These are phyloP conservation scores for Monotropa hypopitys DNA, from an alignment of 179 eudicot species.

Conservation along the genomic window DNA sequence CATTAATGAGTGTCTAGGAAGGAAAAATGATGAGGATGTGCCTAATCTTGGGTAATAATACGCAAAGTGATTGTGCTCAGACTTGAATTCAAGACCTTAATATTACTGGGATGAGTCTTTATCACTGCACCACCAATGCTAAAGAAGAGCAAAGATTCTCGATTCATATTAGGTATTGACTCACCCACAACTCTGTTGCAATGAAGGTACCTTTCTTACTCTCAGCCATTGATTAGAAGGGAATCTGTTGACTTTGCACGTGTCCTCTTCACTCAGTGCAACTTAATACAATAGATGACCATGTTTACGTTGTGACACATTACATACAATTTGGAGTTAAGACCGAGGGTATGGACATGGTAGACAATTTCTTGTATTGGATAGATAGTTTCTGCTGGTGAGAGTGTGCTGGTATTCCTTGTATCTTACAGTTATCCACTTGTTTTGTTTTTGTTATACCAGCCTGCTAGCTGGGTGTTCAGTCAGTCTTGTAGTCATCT, in stretches of 20 bases:
- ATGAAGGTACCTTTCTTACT: background rate
- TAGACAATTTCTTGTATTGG: background rate
- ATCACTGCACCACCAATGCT: too few relatives aligned
- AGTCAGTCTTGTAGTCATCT: conserved; percentile 3
- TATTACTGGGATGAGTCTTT: too few relatives aligned
- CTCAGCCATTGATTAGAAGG: background rate
- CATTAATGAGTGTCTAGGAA: too few relatives aligned
- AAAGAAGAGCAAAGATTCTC: background rate
- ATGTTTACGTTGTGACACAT: background rate
- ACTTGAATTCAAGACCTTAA: too few relatives aligned
- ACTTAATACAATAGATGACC: background rate
- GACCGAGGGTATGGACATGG: background rate
- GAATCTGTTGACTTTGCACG: background rate
- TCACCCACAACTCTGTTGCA: background rate
- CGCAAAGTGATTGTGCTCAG: too few relatives aligned
- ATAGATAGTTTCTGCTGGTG: background rate
- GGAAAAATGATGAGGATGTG: too few relatives aligned
- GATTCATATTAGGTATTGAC: background rate
- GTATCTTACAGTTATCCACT: background rate
- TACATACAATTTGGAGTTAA: background rate
- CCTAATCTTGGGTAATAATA: too few relatives aligned
- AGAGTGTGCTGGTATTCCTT: background rate
- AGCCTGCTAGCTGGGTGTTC: background rate
- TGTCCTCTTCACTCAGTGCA: background rate
- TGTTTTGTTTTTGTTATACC: background rate